These are phyloP conservation scores for Candida gigantensis DNA, from an alignment of 1,139 yeast species.

Conservation along the genomic window DNA sequence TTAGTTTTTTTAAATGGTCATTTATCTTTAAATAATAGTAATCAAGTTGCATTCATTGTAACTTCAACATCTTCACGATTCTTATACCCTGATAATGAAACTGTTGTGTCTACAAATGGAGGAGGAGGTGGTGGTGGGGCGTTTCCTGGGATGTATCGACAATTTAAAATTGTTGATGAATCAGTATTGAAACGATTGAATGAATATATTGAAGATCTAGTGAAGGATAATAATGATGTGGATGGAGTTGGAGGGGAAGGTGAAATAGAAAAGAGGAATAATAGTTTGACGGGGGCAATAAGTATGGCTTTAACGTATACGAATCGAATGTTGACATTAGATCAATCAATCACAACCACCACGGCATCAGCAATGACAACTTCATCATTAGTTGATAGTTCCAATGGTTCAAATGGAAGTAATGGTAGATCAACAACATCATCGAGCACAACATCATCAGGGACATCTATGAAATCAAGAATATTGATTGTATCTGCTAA, in stretches of 20 bases:
- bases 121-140: no score
- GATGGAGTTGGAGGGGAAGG: no score
- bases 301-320: conserved; percentile 78
- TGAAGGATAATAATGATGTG: neutral
- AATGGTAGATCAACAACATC: conserved; percentile 16
- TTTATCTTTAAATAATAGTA: conserved; percentile 79
- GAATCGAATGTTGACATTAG: conserved; percentile 61
- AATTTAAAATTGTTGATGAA: conserved; percentile 81
- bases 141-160: conserved; percentile 68
- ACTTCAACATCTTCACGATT: conserved; percentile 73
- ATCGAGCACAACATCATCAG: conserved; percentile 11
- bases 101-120: no score
- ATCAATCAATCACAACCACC: conserved; percentile 49
- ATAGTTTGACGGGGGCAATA: conserved; percentile 74
- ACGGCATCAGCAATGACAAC: conserved; percentile 49
- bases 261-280: conserved; percentile 17
- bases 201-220: conserved; percentile 36
- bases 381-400: conserved; percentile 29
- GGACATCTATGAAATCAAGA: conserved; percentile 60
- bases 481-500: conserved; percentile 74
- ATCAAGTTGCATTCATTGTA: conserved; percentile 80
- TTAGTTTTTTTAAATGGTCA: conserved; percentile 83
- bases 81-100: conserved; percentile 73
- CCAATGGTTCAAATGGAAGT: conserved; percentile 10
- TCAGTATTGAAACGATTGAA: conserved; percentile 66